Percentiles rank a stretch among this genome's conserved stretches.
These are phyloP conservation scores for Centaurea solstitialis DNA, from an alignment of 129 eudicot genomes.

Conservation along the genomic window DNA sequence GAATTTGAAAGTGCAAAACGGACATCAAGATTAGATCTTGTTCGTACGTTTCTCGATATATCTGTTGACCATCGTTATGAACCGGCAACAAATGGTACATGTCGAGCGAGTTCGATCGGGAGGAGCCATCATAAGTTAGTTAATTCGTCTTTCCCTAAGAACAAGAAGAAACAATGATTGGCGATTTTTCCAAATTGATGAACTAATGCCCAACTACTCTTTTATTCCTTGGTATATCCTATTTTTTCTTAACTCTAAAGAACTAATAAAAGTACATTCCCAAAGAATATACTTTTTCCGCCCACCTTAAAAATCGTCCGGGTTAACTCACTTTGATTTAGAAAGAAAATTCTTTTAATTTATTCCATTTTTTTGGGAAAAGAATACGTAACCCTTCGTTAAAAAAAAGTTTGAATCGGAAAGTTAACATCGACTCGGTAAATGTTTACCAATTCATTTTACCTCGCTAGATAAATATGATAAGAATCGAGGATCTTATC, in stretches of 20 bases:
- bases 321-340: not conserved
- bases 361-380: too few species aligned
- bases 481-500: too few species aligned
- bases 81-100: not conserved
- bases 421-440: too few species aligned
- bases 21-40: not conserved
- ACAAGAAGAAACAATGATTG: not conserved
- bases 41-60: not conserved
- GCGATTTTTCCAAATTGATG: constrained; percentile 15
- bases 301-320: constrained; percentile 4
- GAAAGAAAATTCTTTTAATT: not conserved
- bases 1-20: not conserved
- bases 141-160: not conserved
- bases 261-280: not conserved
- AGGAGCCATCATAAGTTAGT: not conserved
- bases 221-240: constrained; percentile 37
- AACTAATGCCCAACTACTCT: constrained; percentile 15
- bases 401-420: too few species aligned
- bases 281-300: constrained; percentile 28
- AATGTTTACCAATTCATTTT: too few species aligned
- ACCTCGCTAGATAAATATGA: too few species aligned
- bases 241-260: not conserved
- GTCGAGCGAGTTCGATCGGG: not conserved
- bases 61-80: not conserved
- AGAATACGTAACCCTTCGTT: too few species aligned